Conservation (phyloP, 495 filamentous ascomycete species). For the Tirmania nivea region DNA sequence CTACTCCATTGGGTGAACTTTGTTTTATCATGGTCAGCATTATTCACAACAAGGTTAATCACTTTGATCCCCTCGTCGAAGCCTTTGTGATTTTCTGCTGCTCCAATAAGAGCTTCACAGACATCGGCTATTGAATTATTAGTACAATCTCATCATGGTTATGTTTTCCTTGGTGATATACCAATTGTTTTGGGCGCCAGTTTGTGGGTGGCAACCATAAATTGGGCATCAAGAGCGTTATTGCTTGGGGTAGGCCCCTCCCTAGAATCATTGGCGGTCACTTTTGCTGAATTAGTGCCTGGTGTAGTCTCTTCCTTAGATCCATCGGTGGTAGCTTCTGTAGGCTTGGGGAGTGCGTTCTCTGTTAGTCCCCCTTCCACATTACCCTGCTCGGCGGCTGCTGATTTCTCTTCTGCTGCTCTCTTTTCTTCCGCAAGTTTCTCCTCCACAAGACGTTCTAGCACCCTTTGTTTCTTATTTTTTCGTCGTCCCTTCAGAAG, state of each 20-base stretch:
- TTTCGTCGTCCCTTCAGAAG: constrained; percentile 38
- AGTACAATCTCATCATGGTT: not conserved
- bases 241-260: too few relatives aligned
- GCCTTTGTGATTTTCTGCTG: constrained; percentile 44
- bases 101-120: constrained; percentile 85
- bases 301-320: not conserved
- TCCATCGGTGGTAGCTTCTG: too few relatives aligned
- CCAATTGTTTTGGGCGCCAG: constrained; percentile 55
- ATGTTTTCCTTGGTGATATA: not conserved
- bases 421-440: not conserved
- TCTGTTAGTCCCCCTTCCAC: too few relatives aligned
- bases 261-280: too few relatives aligned
- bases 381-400: too few relatives aligned
- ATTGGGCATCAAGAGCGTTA: too few relatives aligned
- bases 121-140: constrained; percentile 56
- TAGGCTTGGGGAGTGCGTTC: too few relatives aligned
- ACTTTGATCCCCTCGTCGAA: constrained; percentile 70
- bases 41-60: constrained; percentile 53
- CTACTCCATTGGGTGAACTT: constrained; percentile 35
- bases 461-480: constrained; percentile 27
- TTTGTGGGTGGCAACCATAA: constrained; percentile 26
- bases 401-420: too few relatives aligned
- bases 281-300: not conserved
- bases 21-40: constrained; percentile 38
- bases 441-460: not conserved